Evolutionary conservation across 371 early-diverging fungal species (phyloP).

Genomic region (Mucor indicus): DNA sequence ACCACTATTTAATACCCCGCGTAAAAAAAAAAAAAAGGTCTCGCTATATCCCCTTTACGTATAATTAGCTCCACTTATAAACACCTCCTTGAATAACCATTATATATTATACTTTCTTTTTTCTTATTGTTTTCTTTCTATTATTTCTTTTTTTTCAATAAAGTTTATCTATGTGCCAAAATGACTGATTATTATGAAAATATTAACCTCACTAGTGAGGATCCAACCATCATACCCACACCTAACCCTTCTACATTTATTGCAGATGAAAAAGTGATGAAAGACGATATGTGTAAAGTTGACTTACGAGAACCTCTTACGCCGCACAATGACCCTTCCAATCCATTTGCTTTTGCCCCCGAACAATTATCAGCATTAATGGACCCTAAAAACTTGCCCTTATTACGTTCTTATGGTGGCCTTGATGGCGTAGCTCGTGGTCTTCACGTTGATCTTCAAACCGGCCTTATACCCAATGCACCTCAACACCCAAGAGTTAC

Average conservation of each 20-base stretch:
- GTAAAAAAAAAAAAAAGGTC: too few species aligned
- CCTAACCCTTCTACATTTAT: conserved; percentile 10
- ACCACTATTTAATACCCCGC: too few species aligned
- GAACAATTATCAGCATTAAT: conserved; percentile 47
- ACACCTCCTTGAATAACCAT: too few species aligned
- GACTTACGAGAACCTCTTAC: conserved; percentile 25
- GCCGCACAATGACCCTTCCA: conserved; percentile 40
- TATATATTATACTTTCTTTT: too few species aligned
- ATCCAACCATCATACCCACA: conserved; percentile 21
- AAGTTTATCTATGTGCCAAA: too few species aligned
- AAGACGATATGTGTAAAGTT: conserved; percentile 6
- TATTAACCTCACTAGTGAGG: conserved; percentile 13
- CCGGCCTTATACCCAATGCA: conserved; percentile 41
- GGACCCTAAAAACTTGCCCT: conserved; percentile 57
- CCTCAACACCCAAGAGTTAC: conserved; percentile 16
- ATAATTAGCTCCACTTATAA: too few species aligned
- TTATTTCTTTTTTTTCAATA: too few species aligned
- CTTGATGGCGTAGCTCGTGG: conserved; percentile 51
- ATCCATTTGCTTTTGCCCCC: conserved; percentile 56
- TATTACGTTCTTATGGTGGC: conserved; percentile 46
- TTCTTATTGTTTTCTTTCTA: too few species aligned
- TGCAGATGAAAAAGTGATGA: conserved; percentile 9
- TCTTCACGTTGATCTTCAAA: conserved; percentile 45
- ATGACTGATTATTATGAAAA: conserved; percentile 10
- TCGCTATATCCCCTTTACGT: too few species aligned